A percentile compares a stretch with the other conserved stretches of the same genome.
Conservation (phyloP, 2,329 filamentous ascomycete genomes). For the Colletotrichum tropicicola region DNA sequence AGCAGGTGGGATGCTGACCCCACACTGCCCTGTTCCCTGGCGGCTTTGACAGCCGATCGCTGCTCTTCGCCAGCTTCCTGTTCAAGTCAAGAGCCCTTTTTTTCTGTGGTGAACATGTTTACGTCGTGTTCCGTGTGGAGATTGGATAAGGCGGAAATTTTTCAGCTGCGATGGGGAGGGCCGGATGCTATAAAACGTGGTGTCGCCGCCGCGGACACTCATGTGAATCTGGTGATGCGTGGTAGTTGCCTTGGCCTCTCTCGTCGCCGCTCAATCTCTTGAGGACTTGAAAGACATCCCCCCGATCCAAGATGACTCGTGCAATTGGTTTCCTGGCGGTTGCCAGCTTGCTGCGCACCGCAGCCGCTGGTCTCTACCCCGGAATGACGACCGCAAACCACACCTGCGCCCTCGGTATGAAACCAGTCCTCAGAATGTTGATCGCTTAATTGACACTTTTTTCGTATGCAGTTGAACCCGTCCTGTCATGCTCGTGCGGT, state of each 20-base stretch:
- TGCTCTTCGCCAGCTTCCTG: conserved; percentile 31
- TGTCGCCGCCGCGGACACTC: background rate
- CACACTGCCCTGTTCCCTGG: conserved; percentile 11
- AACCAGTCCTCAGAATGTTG: background rate
- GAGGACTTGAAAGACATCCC: background rate
- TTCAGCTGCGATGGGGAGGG: conserved; percentile 1
- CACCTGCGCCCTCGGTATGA: conserved; percentile 59
- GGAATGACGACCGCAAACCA: conserved; percentile 62
- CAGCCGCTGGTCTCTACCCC: conserved; percentile 48
- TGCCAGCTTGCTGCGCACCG: conserved; percentile 39
- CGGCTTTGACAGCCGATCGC: conserved; percentile 14
- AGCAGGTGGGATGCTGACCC: conserved; percentile 34
- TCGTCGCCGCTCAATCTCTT: background rate
- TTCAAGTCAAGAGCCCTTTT: conserved; percentile 26
- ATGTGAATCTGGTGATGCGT: background rate
- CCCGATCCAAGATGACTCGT: conserved; percentile 37
- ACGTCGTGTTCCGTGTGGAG: conserved; percentile 26
- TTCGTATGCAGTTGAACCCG: conserved; percentile 35
- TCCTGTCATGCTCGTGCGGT: conserved; percentile 58
- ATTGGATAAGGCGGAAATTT: conserved; percentile 4
- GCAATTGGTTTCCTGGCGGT: conserved; percentile 33
- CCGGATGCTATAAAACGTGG: conserved; percentile 8
- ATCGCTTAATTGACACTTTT: background rate
- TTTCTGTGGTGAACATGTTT: background rate
- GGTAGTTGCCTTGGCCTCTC: background rate